Percentiles rank a stretch among this genome's conserved stretches.
These are phyloP conservation scores for Citrullus amarus DNA, from an alignment of 306 rosid genomes.

Conservation along the genomic window DNA sequence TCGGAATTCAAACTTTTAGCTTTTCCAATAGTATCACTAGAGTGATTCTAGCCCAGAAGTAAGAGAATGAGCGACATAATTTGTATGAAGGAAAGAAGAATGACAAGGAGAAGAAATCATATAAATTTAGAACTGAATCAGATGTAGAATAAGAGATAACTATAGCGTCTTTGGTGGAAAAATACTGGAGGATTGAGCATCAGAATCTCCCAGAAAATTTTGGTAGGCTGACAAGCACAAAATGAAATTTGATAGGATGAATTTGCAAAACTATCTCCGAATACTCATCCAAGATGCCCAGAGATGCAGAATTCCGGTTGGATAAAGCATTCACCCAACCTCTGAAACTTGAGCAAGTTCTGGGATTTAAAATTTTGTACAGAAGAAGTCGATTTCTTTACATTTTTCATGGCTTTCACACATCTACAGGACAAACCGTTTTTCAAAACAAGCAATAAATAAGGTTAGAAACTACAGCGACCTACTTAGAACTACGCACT, in stretches of 20 bases:
- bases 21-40: neutral
- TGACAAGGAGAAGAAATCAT: neutral
- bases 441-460: conserved; percentile 21
- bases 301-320: neutral
- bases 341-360: neutral
- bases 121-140: neutral
- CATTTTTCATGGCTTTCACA: neutral
- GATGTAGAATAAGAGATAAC: conserved; percentile 12
- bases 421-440: conserved; percentile 40
- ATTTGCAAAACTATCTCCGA: neutral
- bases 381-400: neutral
- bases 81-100: neutral
- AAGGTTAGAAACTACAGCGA: neutral
- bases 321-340: neutral
- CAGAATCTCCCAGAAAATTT: neutral
- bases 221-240: neutral
- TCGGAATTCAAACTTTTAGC: conserved; percentile 20
- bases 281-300: neutral
- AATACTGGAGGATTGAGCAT: neutral
- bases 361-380: conserved; percentile 5
- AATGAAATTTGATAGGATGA: neutral
- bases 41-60: neutral
- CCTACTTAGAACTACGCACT: conserved; percentile 7
- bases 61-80: neutral
- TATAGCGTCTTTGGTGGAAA: neutral